Conservation (phyloP, 345 rosid genomes). For the Eucalyptus marginata region DNA sequence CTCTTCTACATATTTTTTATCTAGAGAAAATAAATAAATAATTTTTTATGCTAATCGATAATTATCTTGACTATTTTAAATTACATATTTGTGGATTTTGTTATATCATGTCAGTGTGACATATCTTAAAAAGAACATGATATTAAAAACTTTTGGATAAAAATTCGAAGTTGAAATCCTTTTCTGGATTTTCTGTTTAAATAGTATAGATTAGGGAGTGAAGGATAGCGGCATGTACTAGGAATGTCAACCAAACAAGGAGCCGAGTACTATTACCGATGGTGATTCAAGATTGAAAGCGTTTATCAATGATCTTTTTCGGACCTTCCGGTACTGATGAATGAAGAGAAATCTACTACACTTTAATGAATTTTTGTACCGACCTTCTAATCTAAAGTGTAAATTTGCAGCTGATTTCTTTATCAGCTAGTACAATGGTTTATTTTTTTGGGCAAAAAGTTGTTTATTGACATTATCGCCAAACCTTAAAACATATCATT, state of each 20-base stretch:
- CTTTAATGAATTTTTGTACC: neutral
- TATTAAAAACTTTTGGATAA: no score
- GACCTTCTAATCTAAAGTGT: neutral
- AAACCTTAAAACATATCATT: neutral
- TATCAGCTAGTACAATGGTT: neutral
- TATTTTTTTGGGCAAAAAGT: neutral
- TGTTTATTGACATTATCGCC: neutral
- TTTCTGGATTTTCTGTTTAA: no score
- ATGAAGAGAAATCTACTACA: neutral
- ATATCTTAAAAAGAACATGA: neutral
- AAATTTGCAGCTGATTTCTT: neutral
- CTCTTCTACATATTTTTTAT: neutral
- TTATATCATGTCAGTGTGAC: neutral
- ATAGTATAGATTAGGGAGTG: neutral
- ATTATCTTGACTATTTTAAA: neutral
- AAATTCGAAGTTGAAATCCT: no score
- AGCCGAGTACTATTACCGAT: no score
- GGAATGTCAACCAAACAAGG: no score
- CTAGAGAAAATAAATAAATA: neutral
- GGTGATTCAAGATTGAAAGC: no score
- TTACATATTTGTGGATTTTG: neutral
- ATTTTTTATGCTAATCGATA: neutral
- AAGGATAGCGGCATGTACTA: no score
- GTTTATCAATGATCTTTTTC: no score
- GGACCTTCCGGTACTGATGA: neutral